Evolutionary conservation across 805 yeast species (phyloP), one percentile per base, ranked within the genome.

Genomic region (Kregervanrija fluxuum): DNA sequence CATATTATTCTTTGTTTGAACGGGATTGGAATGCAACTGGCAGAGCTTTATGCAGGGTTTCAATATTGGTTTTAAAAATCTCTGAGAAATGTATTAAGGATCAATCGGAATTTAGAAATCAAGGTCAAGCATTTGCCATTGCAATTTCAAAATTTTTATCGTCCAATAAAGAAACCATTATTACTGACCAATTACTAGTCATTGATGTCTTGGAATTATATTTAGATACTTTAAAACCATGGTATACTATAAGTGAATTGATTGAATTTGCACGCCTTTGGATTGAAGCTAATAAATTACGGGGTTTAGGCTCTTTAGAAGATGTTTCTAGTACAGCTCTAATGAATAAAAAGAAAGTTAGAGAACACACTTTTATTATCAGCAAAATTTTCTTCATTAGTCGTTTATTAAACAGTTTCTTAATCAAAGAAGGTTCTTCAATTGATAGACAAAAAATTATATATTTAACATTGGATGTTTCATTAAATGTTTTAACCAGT

Each of bases 101-200:
- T 33, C 11, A 30, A 1, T n/a, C 33, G 2, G 33, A 40, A 4
- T 60, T 59, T 30, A 45, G 46, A 8, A 31, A 40, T 14, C 33
- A 41, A 0, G 62, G 70, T 50, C 50, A 54, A 11, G 42, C 53
- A 0, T 64, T 69, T 33, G 59, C 67, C 30, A 63, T 50, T 43
- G 57, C 61, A 48, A 60, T 67, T 41, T 61, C 63, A 38, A 56
- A 51, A 37, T 82, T 82, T 54, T 66, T 82, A 42, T 56, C 71
- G 0, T 57, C 75, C 22, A 68, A 69, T 22, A 68, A 74, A 22
- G 73, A 70, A 3, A 55, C 69, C 1, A 66, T 80, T 42, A 65
- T 77, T 34, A 69, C 74, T 30, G 90, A 82, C 56, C 93, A 85
- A 60, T 65, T 77, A n/a, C 62, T 75, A 32, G 61, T 85, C 30